phyloP scores from a whole-genome alignment of 495 filamentous ascomycete species.

The Penicillium macrosclerotiorum region DNA sequence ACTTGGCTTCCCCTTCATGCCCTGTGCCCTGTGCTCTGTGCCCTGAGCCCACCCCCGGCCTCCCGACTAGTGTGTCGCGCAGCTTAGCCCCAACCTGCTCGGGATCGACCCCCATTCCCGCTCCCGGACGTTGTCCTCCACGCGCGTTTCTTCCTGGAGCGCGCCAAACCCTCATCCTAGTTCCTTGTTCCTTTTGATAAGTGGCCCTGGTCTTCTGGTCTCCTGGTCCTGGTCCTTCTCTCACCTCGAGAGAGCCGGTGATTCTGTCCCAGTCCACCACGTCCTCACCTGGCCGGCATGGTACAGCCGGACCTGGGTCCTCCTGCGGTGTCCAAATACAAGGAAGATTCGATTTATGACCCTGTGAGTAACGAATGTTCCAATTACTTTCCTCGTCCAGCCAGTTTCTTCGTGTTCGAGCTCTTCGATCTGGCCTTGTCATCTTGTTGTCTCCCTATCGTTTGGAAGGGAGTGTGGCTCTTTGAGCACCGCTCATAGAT shows the following conservation, averaged over 20 bases:
- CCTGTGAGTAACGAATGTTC: conserved; percentile 46
- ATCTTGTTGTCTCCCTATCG: conserved; percentile 9
- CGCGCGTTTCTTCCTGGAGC: neutral
- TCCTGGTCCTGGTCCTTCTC: conserved; percentile 2
- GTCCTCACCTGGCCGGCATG: conserved; percentile 43
- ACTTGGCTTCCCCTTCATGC: conserved; percentile 28
- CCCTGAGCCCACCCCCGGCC: too few species aligned
- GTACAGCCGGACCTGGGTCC: conserved; percentile 47
- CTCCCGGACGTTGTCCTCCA: neutral
- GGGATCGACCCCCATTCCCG: neutral
- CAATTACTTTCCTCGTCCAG: too few species aligned
- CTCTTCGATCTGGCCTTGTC: neutral
- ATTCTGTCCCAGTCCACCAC: conserved; percentile 17
- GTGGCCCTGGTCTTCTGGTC: neutral
- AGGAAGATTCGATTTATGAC: conserved; percentile 43
- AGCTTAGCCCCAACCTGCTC: neutral
- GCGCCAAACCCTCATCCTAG: conserved; percentile 7
- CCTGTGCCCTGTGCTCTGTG: conserved; percentile 20
- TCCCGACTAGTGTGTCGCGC: neutral
- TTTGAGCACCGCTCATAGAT: conserved; percentile 15
- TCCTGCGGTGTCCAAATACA: conserved; percentile 38
- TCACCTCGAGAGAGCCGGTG: conserved; percentile 6
- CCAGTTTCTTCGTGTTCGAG: neutral
- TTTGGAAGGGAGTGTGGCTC: neutral
- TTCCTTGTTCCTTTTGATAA: conserved; percentile 12